Percentiles rank a stretch among this genome's conserved stretches.
These are phyloP conservation scores for Sporisorium reilianum DNA, from an alignment of 1,284 basidiomycete species.

Conservation along the genomic window DNA sequence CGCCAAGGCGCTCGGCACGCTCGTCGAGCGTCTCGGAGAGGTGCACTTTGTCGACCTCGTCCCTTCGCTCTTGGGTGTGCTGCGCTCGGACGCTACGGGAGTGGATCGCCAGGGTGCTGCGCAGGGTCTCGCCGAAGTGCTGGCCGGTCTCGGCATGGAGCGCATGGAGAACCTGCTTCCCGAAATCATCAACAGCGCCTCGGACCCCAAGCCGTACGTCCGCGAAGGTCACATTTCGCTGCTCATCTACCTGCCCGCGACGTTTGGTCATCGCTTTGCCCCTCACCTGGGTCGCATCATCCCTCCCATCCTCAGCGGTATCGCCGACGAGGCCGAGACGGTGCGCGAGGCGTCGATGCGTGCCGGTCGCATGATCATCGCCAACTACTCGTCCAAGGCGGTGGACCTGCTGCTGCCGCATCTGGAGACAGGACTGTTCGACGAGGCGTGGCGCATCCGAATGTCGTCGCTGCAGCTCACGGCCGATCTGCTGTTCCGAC, in stretches of 20 bases:
- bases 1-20: constrained; percentile 94
- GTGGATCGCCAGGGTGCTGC: constrained; percentile 98
- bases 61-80: constrained; percentile 85
- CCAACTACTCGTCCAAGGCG: constrained; percentile 90
- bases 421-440: constrained; percentile 94
- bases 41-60: constrained; percentile 95
- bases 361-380: constrained; percentile 98
- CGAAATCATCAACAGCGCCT: constrained; percentile 90
- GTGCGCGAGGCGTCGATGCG: constrained; percentile 94
- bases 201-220: constrained; percentile 89
- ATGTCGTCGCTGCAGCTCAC: constrained; percentile 91
- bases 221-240: constrained; percentile 99
- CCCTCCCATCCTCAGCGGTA: constrained; percentile 88
- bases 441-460: constrained; percentile 92
- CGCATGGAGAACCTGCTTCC: constrained; percentile 93
- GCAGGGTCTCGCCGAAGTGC: constrained; percentile 94
- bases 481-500: constrained; percentile 94
- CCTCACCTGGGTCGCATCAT: constrained; percentile 96
- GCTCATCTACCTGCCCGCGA: constrained; percentile 94
- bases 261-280: constrained; percentile 92
- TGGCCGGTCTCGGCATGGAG: constrained; percentile 96
- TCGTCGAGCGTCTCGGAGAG: constrained; percentile 96
- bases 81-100: constrained; percentile 93
- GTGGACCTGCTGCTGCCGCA: constrained; percentile 95
- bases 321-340: constrained; percentile 93